A percentile compares a stretch with the other conserved stretches of the same genome.
Evolutionary conservation across 2,329 filamentous ascomycete species (phyloP).

Genomic region (Colletotrichum sp.): DNA sequence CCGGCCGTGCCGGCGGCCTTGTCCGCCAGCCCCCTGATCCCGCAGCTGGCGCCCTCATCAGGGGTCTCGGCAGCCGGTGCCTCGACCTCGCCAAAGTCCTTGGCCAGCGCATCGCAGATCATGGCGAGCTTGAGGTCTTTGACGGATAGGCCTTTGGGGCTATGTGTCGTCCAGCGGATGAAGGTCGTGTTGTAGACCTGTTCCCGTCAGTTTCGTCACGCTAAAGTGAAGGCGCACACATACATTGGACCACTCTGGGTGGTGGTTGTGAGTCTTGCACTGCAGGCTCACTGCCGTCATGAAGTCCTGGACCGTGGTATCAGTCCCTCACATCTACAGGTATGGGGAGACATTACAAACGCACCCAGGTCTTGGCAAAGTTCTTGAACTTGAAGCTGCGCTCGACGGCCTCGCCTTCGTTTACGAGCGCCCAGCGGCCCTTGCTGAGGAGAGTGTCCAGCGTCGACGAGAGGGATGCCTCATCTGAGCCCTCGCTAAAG

Average conservation of each 20-base stretch:
- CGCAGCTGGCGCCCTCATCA: conserved; percentile 33
- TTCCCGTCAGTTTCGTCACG: background rate
- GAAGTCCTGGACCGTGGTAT: conserved; percentile 61
- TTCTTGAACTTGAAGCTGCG: conserved; percentile 68
- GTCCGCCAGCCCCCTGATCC: conserved; percentile 50
- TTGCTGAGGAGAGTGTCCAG: conserved; percentile 38
- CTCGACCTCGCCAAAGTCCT: conserved; percentile 59
- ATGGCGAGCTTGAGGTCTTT: conserved; percentile 68
- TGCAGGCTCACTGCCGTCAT: conserved; percentile 75
- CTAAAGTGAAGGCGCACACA: background rate
- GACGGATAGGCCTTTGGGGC: conserved; percentile 66
- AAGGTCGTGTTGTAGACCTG: conserved; percentile 74
- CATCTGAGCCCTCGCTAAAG: conserved; percentile 54
- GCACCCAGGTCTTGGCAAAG: conserved; percentile 69
- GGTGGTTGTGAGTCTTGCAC: conserved; percentile 72
- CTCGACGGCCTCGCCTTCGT: conserved; percentile 60
- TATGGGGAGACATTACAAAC: conserved; percentile 25
- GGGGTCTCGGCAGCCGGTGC: conserved; percentile 13
- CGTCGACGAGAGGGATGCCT: conserved; percentile 35
- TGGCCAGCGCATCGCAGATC: conserved; percentile 65
- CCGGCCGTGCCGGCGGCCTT: conserved; percentile 49
- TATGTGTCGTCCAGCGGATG: conserved; percentile 77
- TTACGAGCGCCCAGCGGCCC: conserved; percentile 55
- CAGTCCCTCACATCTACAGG: background rate
- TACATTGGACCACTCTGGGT: conserved; percentile 80